Evolutionary conservation across 805 yeast species (phyloP), one percentile per base, ranked within the genome.

Genomic region (Wickerhamiella galacta): DNA sequence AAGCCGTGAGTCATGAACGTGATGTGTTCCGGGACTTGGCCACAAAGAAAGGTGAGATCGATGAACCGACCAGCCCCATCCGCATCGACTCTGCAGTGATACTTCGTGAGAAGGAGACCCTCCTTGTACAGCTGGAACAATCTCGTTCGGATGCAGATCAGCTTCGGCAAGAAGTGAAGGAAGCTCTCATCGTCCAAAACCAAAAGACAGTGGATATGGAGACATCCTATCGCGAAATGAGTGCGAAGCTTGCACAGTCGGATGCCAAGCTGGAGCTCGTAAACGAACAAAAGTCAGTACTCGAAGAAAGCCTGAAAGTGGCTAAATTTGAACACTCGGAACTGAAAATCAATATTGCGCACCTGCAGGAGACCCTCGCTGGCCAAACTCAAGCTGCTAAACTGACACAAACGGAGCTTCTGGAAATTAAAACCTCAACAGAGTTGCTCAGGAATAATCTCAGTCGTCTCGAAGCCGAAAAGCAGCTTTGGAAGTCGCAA

Each of bases 1-100:
- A 61, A 8, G 64, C 75, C 2, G 61, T 70, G 2, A 56, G 64
- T 3, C 66, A 71, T 39, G 92, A 80, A 50, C 66, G 83, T 35
- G 92, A 83, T 43, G 68, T 72, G 57, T 64, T 74, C 44, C 44
- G 45, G 34, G 49, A 48, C 41, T 34, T 46, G 9, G 33, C 40
- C 2, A 35, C 33, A 20, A 32, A 34, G n/a, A 14, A 25, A 14
- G 28, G 16, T 9, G 9, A 10, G 19, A 12, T 15, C 16, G 6
- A 8, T 12, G 6, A 10, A n/a, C n/a, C n/a, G n/a, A n/a, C n/a
- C n/a, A n/a, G n/a, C n/a, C n/a, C n/a, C n/a, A n/a, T n/a, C n/a
- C n/a, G n/a, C n/a, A n/a, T n/a, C n/a, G n/a, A n/a, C n/a, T n/a
- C n/a, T n/a, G n/a, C n/a, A n/a, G n/a, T n/a, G n/a, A n/a, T n/a